Base-by-base conservation (phyloP, 352 stramenopile species). In the Phytophthora europaea region DNA sequence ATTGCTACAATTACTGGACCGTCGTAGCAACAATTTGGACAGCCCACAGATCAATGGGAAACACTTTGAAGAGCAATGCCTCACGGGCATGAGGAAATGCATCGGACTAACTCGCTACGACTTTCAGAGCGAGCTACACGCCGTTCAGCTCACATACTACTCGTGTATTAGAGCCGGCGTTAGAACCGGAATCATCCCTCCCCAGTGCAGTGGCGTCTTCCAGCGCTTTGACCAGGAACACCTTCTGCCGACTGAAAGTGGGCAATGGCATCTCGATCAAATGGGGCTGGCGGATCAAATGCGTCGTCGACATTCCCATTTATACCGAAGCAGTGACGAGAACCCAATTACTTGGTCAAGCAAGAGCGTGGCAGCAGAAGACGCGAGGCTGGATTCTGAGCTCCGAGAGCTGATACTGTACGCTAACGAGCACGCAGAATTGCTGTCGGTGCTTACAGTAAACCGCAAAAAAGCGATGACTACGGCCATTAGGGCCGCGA, bases 391-490 rank as follows among this genome's bases (percentile, higher is more conserved):
- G 2, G 69, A 76, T 2, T 64, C 55, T 9, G 78, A 83, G 31
- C 70, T 85, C 1, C 71, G 72, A 8, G 51, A 81, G 2, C 45
- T 87, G 28, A 20, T 83, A 13, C 23, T 36, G 18, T 85, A 85
- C 23, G 68, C 75, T 0, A 59, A 63, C 18, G 65, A 79, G 6
- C 82, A 89, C 57, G 7, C 57, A 0, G 54, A 77, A 12, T 57
- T 85, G 16, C 63, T 80, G 31, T 61, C 70, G 6, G 76, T 81
- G 22, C 66, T 89, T 2, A 79, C 53, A 6, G 66, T 72, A 22
- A 84, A 85, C 47, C 76, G 78, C 6, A 89, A 87, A 63, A 83
- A 81, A 43, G 65, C 72, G 1, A 59, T 87, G 51, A 76, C 65
- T 4, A 51, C 61, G 18, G 69, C 65, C 12, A 73, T 89, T 18